phyloP scores from a whole-genome alignment of 345 rosid species.

The Populus deltoides region DNA sequence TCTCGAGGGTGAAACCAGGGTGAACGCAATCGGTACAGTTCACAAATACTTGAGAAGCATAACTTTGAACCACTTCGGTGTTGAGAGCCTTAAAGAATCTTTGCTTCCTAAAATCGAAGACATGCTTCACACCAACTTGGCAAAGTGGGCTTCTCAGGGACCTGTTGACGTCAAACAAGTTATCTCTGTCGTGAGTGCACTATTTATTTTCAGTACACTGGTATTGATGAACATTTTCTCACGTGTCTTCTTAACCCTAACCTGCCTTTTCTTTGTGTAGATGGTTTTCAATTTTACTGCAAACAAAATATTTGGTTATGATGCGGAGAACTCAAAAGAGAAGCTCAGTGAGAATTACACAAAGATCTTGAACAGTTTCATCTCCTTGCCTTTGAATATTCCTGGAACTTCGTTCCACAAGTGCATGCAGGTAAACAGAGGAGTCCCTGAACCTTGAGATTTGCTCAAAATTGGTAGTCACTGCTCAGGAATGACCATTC shows the following conservation, averaged over 20 bases:
- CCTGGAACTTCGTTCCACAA: slow-evolving; percentile 38
- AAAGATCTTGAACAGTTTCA: not conserved
- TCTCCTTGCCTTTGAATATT: slow-evolving; percentile 36
- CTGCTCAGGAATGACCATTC: not conserved
- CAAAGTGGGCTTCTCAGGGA: not conserved
- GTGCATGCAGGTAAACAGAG: slow-evolving; percentile 33
- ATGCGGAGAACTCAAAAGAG: slow-evolving; percentile 3
- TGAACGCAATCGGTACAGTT: not conserved
- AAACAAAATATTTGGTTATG: slow-evolving; percentile 22
- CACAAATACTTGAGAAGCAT: slow-evolving; percentile 18
- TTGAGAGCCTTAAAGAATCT: slow-evolving; percentile 15
- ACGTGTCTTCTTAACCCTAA: not conserved
- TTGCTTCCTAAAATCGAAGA: slow-evolving; percentile 22
- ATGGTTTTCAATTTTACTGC: slow-evolving; percentile 31
- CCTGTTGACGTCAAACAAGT: not conserved
- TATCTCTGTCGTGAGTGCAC: slow-evolving; percentile 5
- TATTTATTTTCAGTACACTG: too few species aligned
- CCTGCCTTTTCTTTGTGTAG: not conserved
- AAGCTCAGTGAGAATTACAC: slow-evolving; percentile 21
- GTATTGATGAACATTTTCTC: not conserved
- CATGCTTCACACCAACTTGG: slow-evolving; percentile 5
- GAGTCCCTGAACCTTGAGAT: not conserved
- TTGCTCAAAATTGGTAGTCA: not conserved
- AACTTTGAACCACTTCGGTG: slow-evolving; percentile 17
- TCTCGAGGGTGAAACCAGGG: slow-evolving; percentile 11